Percentiles rank a stretch among this genome's conserved stretches.
These are phyloP conservation scores for Cardamine occulta DNA, from an alignment of 345 rosid genomes.

Conservation along the genomic window DNA sequence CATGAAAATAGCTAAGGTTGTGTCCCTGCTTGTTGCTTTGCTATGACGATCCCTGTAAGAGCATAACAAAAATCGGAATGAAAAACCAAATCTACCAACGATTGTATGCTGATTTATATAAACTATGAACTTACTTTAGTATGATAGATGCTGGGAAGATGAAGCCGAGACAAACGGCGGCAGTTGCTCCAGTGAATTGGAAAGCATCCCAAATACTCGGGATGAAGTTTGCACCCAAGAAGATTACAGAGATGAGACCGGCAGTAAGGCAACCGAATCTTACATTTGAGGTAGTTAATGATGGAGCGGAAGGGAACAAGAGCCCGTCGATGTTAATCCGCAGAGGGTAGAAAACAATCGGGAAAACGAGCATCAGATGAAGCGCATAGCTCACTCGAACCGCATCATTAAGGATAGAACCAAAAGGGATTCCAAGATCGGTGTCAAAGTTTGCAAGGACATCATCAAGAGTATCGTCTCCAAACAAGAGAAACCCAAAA, in stretches of 20 bases:
- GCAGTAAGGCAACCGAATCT: conserved; percentile 67
- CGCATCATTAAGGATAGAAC: conserved; percentile 74
- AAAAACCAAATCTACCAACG: not conserved
- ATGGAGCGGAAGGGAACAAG: conserved; percentile 66
- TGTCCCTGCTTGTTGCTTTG: conserved; percentile 56
- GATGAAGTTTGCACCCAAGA: conserved; percentile 68
- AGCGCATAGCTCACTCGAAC: conserved; percentile 91
- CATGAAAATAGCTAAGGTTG: conserved; percentile 53
- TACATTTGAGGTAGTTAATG: conserved; percentile 55
- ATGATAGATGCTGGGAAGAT: conserved; percentile 65
- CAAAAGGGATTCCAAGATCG: conserved; percentile 78
- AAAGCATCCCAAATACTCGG: conserved; percentile 76
- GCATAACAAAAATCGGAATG: conserved; percentile 1
- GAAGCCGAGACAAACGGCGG: conserved; percentile 69
- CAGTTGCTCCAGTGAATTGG: conserved; percentile 74
- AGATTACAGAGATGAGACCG: conserved; percentile 49
- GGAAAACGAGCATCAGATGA: conserved; percentile 94
- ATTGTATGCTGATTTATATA: not conserved
- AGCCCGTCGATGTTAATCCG: conserved; percentile 86
- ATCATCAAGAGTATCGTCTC: conserved; percentile 83
- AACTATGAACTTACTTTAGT: conserved; percentile 47
- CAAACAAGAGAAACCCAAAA: conserved; percentile 88
- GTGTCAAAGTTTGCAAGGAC: conserved; percentile 91
- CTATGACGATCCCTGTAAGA: conserved; percentile 56
- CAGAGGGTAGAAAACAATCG: conserved; percentile 77